phyloP scores from a whole-genome alignment of 306 rosid genomes.

The Quercus agrifolia region DNA sequence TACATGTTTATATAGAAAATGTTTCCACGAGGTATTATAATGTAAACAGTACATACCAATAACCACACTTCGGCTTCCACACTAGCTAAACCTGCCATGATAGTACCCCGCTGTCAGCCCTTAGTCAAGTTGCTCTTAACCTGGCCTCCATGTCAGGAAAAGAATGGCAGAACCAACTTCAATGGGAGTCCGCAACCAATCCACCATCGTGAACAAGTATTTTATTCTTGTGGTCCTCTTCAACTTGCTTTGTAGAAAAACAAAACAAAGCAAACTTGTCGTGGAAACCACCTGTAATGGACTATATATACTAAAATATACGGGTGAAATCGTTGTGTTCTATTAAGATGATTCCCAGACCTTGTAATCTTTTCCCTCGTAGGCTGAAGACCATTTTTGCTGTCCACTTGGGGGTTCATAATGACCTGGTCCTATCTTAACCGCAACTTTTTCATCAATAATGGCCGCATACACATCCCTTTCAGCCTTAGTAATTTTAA shows the following conservation, averaged over 20 bases:
- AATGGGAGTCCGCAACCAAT: slow-evolving; percentile 10
- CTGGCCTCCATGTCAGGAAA: background rate
- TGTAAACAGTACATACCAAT: background rate
- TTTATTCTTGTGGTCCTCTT: slow-evolving; percentile 1
- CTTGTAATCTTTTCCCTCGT: slow-evolving; percentile 78
- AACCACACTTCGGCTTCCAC: background rate
- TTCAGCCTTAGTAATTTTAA: slow-evolving; percentile 68
- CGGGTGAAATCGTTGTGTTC: background rate
- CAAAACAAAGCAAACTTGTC: background rate
- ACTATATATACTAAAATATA: slow-evolving; percentile 18
- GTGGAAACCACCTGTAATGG: background rate
- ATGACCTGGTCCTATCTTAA: slow-evolving; percentile 94
- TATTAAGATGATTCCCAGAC: slow-evolving; percentile 69
- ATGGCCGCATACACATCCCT: slow-evolving; percentile 93
- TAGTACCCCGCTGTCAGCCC: background rate
- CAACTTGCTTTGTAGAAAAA: background rate
- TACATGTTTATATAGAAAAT: background rate
- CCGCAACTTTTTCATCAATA: slow-evolving; percentile 59
- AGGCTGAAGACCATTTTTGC: slow-evolving; percentile 50
- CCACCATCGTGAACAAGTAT: slow-evolving; percentile 5
- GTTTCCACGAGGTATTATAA: background rate
- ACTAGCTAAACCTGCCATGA: background rate
- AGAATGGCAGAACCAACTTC: slow-evolving; percentile 9
- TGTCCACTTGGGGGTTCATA: slow-evolving; percentile 69
- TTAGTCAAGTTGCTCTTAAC: background rate